These are phyloP conservation scores for Cercospora janseana DNA, from an alignment of 2,329 filamentous ascomycete genomes.

Conservation along the genomic window DNA sequence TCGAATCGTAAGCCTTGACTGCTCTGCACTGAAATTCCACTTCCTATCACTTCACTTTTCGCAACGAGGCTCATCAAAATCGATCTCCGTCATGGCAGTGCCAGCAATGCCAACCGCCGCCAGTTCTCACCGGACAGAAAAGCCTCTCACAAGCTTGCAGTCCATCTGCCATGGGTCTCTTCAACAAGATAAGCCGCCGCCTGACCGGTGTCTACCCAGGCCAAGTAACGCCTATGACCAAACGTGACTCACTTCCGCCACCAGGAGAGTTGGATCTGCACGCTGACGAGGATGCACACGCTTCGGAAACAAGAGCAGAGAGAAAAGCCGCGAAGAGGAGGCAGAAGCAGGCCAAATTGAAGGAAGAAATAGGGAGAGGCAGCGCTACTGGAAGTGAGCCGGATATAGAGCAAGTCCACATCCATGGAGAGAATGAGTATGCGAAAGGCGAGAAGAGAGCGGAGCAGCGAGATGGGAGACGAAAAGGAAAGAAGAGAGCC, in stretches of 20 bases:
- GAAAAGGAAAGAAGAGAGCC: neutral
- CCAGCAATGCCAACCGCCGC: too few species aligned
- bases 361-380: neutral
- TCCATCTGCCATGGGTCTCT: neutral
- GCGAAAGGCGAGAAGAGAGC: neutral
- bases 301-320: neutral
- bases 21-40: too few species aligned
- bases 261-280: neutral
- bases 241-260: neutral
- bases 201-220: neutral
- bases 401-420: neutral
- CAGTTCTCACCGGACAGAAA: too few species aligned
- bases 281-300: slow-evolving; percentile 1
- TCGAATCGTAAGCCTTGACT: too few species aligned
- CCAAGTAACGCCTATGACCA: neutral
- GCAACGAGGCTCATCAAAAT: too few species aligned
- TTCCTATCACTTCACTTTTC: too few species aligned
- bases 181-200: neutral
- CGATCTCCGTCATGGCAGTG: too few species aligned
- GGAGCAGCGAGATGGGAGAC: slow-evolving; percentile 36
- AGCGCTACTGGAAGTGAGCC: neutral
- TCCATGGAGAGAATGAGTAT: neutral
- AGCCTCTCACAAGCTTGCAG: too few species aligned
- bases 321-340: neutral
- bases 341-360: neutral